Conservation (phyloP, 768 basidiomycete species). For the Hericium erinaceus region DNA sequence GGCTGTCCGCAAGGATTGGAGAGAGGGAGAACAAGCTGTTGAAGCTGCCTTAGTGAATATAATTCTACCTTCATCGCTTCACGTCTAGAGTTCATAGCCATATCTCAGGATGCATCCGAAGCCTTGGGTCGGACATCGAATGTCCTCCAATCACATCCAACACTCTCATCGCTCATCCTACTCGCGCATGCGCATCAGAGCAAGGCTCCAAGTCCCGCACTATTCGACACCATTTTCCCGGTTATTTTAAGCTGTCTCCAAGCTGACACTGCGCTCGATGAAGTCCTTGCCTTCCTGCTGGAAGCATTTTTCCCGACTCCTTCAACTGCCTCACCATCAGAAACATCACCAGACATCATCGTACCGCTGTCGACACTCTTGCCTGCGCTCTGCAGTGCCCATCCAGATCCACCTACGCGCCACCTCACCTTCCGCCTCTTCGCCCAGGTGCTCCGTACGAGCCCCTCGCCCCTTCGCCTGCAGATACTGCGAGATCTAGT, state of each 20-base stretch:
- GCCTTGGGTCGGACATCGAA: slow-evolving; percentile 5
- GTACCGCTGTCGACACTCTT: slow-evolving; percentile 41
- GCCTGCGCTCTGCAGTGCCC: slow-evolving; percentile 48
- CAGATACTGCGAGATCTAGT: slow-evolving; percentile 46
- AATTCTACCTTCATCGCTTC: neutral
- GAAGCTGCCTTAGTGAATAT: slow-evolving; percentile 7
- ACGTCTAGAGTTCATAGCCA: too few relatives aligned
- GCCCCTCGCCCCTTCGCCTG: slow-evolving; percentile 40
- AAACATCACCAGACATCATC: slow-evolving; percentile 34
- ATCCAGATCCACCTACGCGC: slow-evolving; percentile 48
- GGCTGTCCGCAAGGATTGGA: slow-evolving; percentile 11
- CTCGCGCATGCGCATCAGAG: slow-evolving; percentile 4
- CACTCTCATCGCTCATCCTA: slow-evolving; percentile 10
- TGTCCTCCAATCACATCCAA: slow-evolving; percentile 7
- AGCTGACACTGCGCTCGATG: slow-evolving; percentile 45
- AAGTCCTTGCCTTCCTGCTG: slow-evolving; percentile 50
- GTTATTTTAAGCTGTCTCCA: slow-evolving; percentile 43
- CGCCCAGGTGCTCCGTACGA: slow-evolving; percentile 39
- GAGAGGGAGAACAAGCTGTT: slow-evolving; percentile 10
- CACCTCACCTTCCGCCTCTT: slow-evolving; percentile 56
- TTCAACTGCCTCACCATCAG: slow-evolving; percentile 1
- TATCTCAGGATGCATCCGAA: slow-evolving; percentile 1
- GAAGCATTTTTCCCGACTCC: slow-evolving; percentile 15
- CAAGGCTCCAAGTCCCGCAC: neutral
- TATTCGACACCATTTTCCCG: slow-evolving; percentile 26